Percentiles rank a stretch among this genome's conserved stretches.
These are phyloP conservation scores for Cystobasidium onofrii DNA, from an alignment of 768 basidiomycete species.

Conservation along the genomic window DNA sequence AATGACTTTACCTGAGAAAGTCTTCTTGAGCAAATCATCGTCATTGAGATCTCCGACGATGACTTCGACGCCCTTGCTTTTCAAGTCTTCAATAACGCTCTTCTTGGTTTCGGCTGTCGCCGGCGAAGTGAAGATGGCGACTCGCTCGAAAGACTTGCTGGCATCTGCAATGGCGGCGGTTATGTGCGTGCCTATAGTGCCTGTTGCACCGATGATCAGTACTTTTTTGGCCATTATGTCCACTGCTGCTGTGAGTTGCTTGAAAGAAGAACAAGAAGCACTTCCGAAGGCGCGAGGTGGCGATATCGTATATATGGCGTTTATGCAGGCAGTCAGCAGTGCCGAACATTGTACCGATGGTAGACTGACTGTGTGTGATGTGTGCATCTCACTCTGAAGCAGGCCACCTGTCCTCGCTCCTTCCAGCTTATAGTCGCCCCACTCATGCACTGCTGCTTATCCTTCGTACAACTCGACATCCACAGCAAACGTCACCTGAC, in stretches of 20 bases:
- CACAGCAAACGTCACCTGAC: background rate
- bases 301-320: background rate
- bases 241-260: background rate
- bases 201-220: constrained; percentile 33
- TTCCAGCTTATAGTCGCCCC: background rate
- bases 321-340: too few relatives aligned
- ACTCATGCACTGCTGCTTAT: background rate
- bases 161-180: constrained; percentile 22
- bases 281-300: background rate
- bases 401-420: too few relatives aligned
- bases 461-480: background rate
- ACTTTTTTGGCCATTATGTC: background rate
- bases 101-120: constrained; percentile 26
- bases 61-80: constrained; percentile 23
- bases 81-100: constrained; percentile 20
- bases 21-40: constrained; percentile 25
- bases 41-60: constrained; percentile 31
- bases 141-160: constrained; percentile 5
- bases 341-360: too few relatives aligned
- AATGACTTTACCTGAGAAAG: constrained; percentile 20
- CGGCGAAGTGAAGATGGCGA: constrained; percentile 35
- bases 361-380: too few relatives aligned
- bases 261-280: background rate
- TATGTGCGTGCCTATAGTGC: constrained; percentile 34
- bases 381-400: background rate